Conservation (phyloP, 2,329 filamentous ascomycete species). For the Talaromyces albobiverticillius region DNA sequence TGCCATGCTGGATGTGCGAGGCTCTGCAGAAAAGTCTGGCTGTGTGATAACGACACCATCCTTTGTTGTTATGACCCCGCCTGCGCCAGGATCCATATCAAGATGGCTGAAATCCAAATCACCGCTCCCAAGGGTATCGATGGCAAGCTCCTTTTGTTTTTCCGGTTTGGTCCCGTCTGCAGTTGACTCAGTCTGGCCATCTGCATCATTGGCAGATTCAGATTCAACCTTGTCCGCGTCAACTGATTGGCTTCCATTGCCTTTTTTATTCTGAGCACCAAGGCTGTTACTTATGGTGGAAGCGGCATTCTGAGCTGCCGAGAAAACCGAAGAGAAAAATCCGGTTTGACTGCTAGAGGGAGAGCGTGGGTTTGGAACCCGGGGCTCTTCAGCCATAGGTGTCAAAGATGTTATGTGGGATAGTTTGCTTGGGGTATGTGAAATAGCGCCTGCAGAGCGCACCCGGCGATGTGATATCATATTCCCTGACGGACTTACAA, state of each 20-base stretch:
- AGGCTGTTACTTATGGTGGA: slow-evolving; percentile 68
- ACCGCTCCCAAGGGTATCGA: slow-evolving; percentile 85
- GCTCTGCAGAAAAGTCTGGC: slow-evolving; percentile 28
- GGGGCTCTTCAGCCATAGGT: slow-evolving; percentile 67
- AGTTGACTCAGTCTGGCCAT: slow-evolving; percentile 24
- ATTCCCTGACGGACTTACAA: slow-evolving; percentile 62
- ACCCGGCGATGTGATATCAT: slow-evolving; percentile 71
- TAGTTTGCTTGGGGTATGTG: slow-evolving; percentile 75
- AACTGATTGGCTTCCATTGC: slow-evolving; percentile 29
- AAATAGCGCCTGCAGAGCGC: slow-evolving; percentile 52
- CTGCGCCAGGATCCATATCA: slow-evolving; percentile 57
- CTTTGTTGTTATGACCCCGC: slow-evolving; percentile 33
- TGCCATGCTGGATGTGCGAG: slow-evolving; percentile 35
- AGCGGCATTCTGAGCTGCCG: slow-evolving; percentile 88
- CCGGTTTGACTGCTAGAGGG: slow-evolving; percentile 57
- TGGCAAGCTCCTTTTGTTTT: slow-evolving; percentile 66
- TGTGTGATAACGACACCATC: slow-evolving; percentile 39
- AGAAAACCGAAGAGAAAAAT: slow-evolving; percentile 93
- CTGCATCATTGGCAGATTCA: slow-evolving; percentile 22
- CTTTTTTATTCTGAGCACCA: slow-evolving; percentile 49
- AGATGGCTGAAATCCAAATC: slow-evolving; percentile 87
- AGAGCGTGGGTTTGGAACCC: slow-evolving; percentile 49
- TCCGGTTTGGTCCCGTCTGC: slow-evolving; percentile 36
- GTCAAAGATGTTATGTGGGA: slow-evolving; percentile 74
- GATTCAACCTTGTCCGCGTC: slow-evolving; percentile 11